These are phyloP conservation scores for Peronosclerospora sorghi DNA, from an alignment of 352 stramenopile genomes.

Conservation along the genomic window DNA sequence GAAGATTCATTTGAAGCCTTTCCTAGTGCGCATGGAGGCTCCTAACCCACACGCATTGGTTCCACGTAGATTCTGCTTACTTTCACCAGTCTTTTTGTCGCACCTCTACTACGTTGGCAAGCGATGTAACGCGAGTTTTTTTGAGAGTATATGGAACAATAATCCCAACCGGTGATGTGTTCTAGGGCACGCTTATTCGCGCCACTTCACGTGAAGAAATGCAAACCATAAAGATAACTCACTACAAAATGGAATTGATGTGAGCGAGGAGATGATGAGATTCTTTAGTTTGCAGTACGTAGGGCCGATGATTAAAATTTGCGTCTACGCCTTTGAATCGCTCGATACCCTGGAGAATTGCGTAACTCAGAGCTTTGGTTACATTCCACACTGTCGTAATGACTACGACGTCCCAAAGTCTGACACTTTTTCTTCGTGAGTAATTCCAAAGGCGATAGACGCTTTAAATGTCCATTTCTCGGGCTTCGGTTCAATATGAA, in stretches of 20 bases:
- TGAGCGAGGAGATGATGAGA: slow-evolving; percentile 36
- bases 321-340: slow-evolving; percentile 48
- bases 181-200: slow-evolving; percentile 39
- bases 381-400: slow-evolving; percentile 15
- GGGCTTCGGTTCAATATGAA: no score
- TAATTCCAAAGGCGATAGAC: no score
- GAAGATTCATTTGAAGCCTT: slow-evolving; percentile 89
- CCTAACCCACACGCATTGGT: slow-evolving; percentile 86
- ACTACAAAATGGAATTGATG: slow-evolving; percentile 25
- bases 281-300: slow-evolving; percentile 57
- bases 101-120: slow-evolving; percentile 64
- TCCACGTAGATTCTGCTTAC: slow-evolving; percentile 61
- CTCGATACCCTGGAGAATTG: slow-evolving; percentile 49
- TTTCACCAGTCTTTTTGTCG: slow-evolving; percentile 90
- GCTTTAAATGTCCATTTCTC: no score
- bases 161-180: slow-evolving; percentile 69
- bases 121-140: slow-evolving; percentile 73
- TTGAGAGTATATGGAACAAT: slow-evolving; percentile 51
- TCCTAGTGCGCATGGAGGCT: slow-evolving; percentile 77
- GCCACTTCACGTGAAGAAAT: slow-evolving; percentile 79
- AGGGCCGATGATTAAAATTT: slow-evolving; percentile 57
- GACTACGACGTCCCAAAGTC: slow-evolving; percentile 1
- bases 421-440: no score
- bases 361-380: slow-evolving; percentile 38
- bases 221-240: slow-evolving; percentile 30